These are phyloP conservation scores for Lentinula lateritia DNA, from an alignment of 768 basidiomycete species.

Conservation along the genomic window DNA sequence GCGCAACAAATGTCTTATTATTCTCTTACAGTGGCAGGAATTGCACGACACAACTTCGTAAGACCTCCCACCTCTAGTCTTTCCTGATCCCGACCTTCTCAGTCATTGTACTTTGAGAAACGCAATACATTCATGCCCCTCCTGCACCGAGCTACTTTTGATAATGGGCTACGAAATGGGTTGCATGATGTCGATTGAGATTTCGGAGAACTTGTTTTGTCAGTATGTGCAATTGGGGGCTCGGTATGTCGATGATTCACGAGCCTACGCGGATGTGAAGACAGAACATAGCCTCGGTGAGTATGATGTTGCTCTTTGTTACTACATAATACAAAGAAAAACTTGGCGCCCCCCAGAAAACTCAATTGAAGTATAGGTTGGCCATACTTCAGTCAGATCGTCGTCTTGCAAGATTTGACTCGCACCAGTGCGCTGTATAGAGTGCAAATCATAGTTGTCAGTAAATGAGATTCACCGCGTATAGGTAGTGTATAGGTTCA, in stretches of 20 bases:
- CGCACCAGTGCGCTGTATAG: no score
- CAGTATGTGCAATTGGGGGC: constrained; percentile 56
- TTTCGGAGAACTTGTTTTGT: constrained; percentile 44
- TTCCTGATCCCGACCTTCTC: constrained; percentile 52
- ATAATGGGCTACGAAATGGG: constrained; percentile 39
- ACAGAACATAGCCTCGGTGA: no score
- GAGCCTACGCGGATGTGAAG: constrained; percentile 39
- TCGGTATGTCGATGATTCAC: constrained; percentile 52
- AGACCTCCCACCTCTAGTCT: constrained; percentile 14
- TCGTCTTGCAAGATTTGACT: no score
- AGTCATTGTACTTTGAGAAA: constrained; percentile 50
- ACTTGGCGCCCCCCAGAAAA: constrained; percentile 13
- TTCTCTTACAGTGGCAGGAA: no score
- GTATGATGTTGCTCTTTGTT: constrained; percentile 40
- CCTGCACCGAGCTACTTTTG: constrained; percentile 70
- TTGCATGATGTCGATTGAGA: constrained; percentile 43
- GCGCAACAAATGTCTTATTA: no score
- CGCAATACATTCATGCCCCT: constrained; percentile 56
- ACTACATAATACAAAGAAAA: not conserved
- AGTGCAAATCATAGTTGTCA: no score
- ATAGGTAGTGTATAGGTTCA: no score
- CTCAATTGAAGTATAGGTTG: no score
- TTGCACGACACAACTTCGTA: no score
- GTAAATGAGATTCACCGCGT: no score
- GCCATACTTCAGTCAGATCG: no score